Base-by-base conservation (phyloP, 495 filamentous ascomycete species). In the Penicillium crystallinum region DNA sequence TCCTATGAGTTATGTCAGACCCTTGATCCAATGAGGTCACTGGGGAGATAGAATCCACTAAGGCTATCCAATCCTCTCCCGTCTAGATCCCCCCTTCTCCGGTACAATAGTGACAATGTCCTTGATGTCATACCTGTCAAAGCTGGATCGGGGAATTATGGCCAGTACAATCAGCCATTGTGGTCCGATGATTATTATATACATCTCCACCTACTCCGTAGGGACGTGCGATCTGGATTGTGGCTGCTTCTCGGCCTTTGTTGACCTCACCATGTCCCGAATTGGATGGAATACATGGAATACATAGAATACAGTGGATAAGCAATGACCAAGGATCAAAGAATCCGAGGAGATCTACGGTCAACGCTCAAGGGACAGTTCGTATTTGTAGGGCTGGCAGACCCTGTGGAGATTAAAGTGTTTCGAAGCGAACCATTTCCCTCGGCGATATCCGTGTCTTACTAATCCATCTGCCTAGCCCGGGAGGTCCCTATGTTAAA, bases 371-470 rank as follows among this genome's bases (percentile, higher is more conserved):
- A 33, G 29, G 33, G 6, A 38, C 19, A 30, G 19, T 22, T 25
- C 36, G 36, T 41, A 38, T 38, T 38, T 34, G 23, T 50, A 50
- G 27, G 48, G 38, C 48, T 50, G 45, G 33, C 9, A 21, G 10
- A 33, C 8, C 0, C 23, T 33, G 48, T 50, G 48, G 48, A 27
- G 36, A 40, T 25, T 29, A 12, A 8, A 6, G 14, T 6, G 36
- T 33, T 41, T 41, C 18, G 23, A 41, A 42, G 38, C 48, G 21
- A 43, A 43, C 41, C 42, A 45, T 33, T 9, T 25, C 31, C 0
- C 17, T 50, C 47, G 47, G 47, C 12, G 47, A 50, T 50, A 42
- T 42, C 48, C 48, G 48, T 19, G 12, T 22, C 36, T 39, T 19
- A 39, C 34, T 39, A 49, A 49, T 14, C 38, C 4, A 2, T n/a